These are phyloP conservation scores for Thalassiosira exigua DNA, from an alignment of 352 stramenopile species.

Conservation along the genomic window DNA sequence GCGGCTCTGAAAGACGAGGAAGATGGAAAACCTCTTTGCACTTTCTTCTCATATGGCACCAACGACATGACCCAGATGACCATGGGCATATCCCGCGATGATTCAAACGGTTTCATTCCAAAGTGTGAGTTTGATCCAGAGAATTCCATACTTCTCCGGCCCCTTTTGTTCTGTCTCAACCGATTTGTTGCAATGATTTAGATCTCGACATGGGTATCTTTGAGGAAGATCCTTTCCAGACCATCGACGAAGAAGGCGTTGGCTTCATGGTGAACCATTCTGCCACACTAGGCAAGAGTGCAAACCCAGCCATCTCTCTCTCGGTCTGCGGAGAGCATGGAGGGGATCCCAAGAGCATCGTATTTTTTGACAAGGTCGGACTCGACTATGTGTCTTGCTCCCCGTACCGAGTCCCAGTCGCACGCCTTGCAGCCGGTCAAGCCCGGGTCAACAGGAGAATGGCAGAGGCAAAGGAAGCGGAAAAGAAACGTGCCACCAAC, in stretches of 20 bases:
- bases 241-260: slow-evolving; percentile 84
- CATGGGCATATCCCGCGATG: slow-evolving; percentile 85
- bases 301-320: slow-evolving; percentile 70
- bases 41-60: slow-evolving; percentile 86
- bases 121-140: too few species aligned
- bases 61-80: slow-evolving; percentile 88
- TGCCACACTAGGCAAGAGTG: slow-evolving; percentile 54
- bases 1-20: slow-evolving; percentile 66
- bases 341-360: slow-evolving; percentile 83
- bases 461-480: slow-evolving; percentile 27
- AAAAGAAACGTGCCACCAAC: slow-evolving; percentile 1
- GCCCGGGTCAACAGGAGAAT: slow-evolving; percentile 55
- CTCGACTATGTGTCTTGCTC: slow-evolving; percentile 86
- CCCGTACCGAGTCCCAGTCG: slow-evolving; percentile 83
- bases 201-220: slow-evolving; percentile 84
- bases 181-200: too few species aligned
- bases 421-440: slow-evolving; percentile 80
- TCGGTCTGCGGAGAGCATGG: slow-evolving; percentile 88
- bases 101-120: slow-evolving; percentile 83
- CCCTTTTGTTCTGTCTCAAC: too few species aligned
- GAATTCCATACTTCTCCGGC: too few species aligned
- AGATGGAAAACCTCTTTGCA: slow-evolving; percentile 69
- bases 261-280: slow-evolving; percentile 78
- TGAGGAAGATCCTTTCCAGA: slow-evolving; percentile 83
- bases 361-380: slow-evolving; percentile 83